phyloP scores from a whole-genome alignment of 371 early-diverging fungal species.

The Sporodiniella umbellata region DNA sequence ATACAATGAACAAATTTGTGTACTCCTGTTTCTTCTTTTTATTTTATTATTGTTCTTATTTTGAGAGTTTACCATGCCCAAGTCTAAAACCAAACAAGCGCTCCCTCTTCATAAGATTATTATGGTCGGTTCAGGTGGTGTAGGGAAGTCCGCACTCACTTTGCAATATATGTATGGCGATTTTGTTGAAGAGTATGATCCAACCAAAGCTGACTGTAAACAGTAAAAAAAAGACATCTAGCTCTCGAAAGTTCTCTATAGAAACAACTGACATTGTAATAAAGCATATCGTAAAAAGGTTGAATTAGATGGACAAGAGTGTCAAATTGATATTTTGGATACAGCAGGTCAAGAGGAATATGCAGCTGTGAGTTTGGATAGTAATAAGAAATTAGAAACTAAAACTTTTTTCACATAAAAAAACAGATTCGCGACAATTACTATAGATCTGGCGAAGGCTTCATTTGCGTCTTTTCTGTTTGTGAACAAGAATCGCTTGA shows the following conservation, averaged over 20 bases:
- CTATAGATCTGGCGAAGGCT: constrained; percentile 89
- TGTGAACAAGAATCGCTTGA: constrained; percentile 79
- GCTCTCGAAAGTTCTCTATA: too few relatives aligned
- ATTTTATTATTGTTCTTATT: constrained; percentile 1
- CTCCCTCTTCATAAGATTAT: constrained; percentile 85
- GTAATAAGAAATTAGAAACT: background rate
- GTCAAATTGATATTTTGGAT: constrained; percentile 89
- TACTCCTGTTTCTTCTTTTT: constrained; percentile 1
- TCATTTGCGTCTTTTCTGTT: constrained; percentile 84
- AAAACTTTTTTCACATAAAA: too few relatives aligned
- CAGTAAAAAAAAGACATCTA: constrained; percentile 44
- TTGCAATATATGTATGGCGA: constrained; percentile 92
- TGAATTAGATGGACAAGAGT: constrained; percentile 65
- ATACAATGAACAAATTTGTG: background rate
- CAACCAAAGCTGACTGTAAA: constrained; percentile 90
- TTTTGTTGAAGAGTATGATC: constrained; percentile 95
- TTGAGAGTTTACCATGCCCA: constrained; percentile 61
- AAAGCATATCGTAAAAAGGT: constrained; percentile 71
- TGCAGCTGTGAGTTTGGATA: constrained; percentile 52
- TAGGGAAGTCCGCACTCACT: constrained; percentile 92
- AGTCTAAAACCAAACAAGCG: constrained; percentile 54
- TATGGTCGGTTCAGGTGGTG: constrained; percentile 93
- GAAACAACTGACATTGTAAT: background rate
- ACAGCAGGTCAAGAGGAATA: constrained; percentile 94
- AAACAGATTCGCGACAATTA: constrained; percentile 94